Evolutionary conservation across 805 yeast species (phyloP), one percentile per base, ranked within the genome.

Genomic region (Starmerella tilneyi): DNA sequence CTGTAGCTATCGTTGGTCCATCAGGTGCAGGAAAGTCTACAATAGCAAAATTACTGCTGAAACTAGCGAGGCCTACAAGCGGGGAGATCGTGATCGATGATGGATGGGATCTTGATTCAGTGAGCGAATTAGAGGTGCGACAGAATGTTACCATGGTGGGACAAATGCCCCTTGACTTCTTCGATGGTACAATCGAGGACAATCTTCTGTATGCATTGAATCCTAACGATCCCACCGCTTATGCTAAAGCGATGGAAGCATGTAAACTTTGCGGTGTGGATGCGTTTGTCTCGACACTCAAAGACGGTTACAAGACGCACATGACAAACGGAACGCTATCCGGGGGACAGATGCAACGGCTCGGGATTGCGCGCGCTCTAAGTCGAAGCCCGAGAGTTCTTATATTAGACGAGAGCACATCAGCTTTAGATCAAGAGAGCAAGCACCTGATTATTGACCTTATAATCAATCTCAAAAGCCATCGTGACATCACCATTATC

Each of bases 21-120:
- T 84, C 96, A 2, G 99, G 99, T 0, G 73, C 81, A 12, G 99
- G 99, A 0, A 92, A 92, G 61, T 81, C 96, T 0, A 85, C 97
- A 0, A 50, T 89, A 1, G 63, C 76, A 0, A 66, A 71, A 1
- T 54, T 88, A 11, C 51, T 88, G 0, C 61, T 78, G 1, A 66
- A 80, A 41, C 61, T 88, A 1, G 76, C 76, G 48, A 59, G 59
- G 1, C 63, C 69, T 2, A 52, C 62, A 3, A 51, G 62, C 0
- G 71, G 75, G 0, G 43, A 63, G 0, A 63, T 81, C 2, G 55
- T 58, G 9, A 49, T 81, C 8, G 73, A 69, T 32, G 76, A 73
- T 0, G 52, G 55, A 2, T 42, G 46, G 37, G 76, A 77, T 48
- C 64, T 84, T 1, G 60, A 63, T 11, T 56, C 59, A 0, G 60